Conservation (phyloP, 352 stramenopile genomes). For the Globisporangium camurandrum region DNA sequence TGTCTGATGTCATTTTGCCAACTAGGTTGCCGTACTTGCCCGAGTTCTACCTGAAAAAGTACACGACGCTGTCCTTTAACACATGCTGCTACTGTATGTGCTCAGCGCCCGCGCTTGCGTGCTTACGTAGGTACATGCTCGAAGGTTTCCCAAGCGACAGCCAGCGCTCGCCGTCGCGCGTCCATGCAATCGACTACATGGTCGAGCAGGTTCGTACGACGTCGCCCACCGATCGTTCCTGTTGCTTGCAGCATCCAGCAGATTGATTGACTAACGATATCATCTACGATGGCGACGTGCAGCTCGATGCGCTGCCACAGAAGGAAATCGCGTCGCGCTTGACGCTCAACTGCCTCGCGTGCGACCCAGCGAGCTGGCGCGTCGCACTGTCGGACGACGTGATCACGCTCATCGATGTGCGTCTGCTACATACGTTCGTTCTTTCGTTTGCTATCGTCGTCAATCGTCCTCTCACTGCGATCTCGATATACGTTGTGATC, state of each 20-base stretch:
- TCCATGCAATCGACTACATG: constrained; percentile 58
- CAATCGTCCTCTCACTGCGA: neutral
- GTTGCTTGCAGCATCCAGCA: too few relatives aligned
- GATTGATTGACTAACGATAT: neutral
- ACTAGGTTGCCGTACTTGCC: constrained; percentile 60
- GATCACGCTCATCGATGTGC: constrained; percentile 59
- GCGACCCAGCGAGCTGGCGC: constrained; percentile 38
- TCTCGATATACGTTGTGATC: neutral
- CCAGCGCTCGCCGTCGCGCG: constrained; percentile 16
- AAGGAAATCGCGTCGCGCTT: constrained; percentile 57
- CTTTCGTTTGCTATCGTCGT: neutral
- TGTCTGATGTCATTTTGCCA: too few relatives aligned
- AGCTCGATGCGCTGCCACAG: constrained; percentile 53
- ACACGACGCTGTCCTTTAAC: neutral
- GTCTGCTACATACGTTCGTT: neutral
- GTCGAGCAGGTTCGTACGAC: constrained; percentile 33
- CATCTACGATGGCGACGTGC: too few relatives aligned
- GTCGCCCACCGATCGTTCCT: neutral
- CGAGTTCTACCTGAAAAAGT: constrained; percentile 74
- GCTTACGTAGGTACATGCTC: constrained; percentile 38
- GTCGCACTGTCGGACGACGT: constrained; percentile 36
- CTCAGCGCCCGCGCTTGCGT: neutral
- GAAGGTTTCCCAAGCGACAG: constrained; percentile 37
- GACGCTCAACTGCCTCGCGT: constrained; percentile 47
- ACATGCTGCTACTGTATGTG: neutral